A percentile compares a stretch with the other conserved stretches of the same genome.
Conservation (phyloP, 164 flowering plant species). For the Tetracentron sinense region DNA sequence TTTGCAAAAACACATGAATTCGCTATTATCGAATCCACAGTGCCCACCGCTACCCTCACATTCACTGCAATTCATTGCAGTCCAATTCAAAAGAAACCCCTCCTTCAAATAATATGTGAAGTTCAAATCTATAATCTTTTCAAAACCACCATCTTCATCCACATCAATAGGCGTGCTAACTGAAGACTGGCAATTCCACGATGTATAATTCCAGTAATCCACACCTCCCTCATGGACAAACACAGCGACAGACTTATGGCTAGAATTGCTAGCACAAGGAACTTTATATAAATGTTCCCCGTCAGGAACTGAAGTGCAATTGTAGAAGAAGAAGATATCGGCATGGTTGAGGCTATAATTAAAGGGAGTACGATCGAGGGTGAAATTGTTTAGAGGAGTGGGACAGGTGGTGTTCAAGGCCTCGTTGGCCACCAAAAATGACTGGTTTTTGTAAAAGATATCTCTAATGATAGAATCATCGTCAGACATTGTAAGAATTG, state of each 20-base stretch:
- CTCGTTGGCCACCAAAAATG: slow-evolving; percentile 22
- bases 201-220: slow-evolving; percentile 18
- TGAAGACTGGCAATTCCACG: slow-evolving; percentile 24
- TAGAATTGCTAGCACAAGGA: slow-evolving; percentile 23
- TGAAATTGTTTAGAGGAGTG: slow-evolving; percentile 35
- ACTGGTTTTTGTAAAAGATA: slow-evolving; percentile 34
- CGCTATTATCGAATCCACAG: too few species aligned
- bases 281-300: slow-evolving; percentile 1
- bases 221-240: slow-evolving; percentile 26
- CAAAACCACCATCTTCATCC: neutral
- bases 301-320: slow-evolving; percentile 24
- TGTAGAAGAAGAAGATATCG: slow-evolving; percentile 39
- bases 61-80: slow-evolving; percentile 31
- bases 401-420: slow-evolving; percentile 29
- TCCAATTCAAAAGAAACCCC: slow-evolving; percentile 52
- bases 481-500: slow-evolving; percentile 32
- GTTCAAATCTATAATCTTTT: slow-evolving; percentile 12
- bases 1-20: too few species aligned
- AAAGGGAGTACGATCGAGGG: slow-evolving; percentile 31
- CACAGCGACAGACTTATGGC: slow-evolving; percentile 29
- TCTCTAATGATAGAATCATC: slow-evolving; percentile 31
- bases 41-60: slow-evolving; percentile 40
- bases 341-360: slow-evolving; percentile 9
- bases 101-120: slow-evolving; percentile 20
- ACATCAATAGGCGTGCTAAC: slow-evolving; percentile 32